Percentiles rank a stretch among this genome's conserved stretches.
phyloP scores from a whole-genome alignment of 208 protist species.

The Acanthamoeba castellanii region DNA sequence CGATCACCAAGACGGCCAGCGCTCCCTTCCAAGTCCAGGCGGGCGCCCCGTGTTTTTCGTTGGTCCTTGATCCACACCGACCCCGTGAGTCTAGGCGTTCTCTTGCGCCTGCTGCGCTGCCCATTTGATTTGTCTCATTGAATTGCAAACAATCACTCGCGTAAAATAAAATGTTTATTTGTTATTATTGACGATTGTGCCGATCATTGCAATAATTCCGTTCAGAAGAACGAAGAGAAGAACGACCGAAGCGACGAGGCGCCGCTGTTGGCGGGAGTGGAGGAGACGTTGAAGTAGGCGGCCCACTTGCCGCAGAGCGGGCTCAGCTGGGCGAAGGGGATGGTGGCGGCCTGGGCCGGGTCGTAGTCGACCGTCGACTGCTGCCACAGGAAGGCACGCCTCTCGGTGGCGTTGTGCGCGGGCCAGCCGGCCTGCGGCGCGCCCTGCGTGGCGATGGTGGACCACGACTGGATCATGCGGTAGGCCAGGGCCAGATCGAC shows the following conservation, averaged over 20 bases:
- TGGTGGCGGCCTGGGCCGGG: background rate
- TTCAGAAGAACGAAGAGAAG: background rate
- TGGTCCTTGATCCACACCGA: too few relatives aligned
- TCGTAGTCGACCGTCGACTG: constrained; percentile 8
- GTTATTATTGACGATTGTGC: too few relatives aligned
- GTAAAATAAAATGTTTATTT: too few relatives aligned
- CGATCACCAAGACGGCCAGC: background rate
- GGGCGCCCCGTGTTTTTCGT: too few relatives aligned
- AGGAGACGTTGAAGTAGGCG: background rate
- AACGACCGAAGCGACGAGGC: background rate
- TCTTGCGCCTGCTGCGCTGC: too few relatives aligned
- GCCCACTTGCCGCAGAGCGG: constrained; percentile 26
- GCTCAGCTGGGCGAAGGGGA: background rate
- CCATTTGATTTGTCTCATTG: too few relatives aligned
- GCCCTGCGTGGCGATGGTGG: background rate
- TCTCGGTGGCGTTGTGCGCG: background rate
- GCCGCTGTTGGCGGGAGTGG: background rate
- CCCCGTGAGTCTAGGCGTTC: too few relatives aligned
- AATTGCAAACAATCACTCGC: too few relatives aligned
- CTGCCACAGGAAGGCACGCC: background rate
- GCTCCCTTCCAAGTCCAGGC: too few relatives aligned
- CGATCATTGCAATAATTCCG: too few relatives aligned
- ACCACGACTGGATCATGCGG: constrained; percentile 35
- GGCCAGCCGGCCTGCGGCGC: constrained; percentile 23
- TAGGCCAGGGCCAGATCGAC: background rate